These are phyloP conservation scores for Jatropha multifida DNA, from an alignment of 441 rosid species.

Conservation along the genomic window DNA sequence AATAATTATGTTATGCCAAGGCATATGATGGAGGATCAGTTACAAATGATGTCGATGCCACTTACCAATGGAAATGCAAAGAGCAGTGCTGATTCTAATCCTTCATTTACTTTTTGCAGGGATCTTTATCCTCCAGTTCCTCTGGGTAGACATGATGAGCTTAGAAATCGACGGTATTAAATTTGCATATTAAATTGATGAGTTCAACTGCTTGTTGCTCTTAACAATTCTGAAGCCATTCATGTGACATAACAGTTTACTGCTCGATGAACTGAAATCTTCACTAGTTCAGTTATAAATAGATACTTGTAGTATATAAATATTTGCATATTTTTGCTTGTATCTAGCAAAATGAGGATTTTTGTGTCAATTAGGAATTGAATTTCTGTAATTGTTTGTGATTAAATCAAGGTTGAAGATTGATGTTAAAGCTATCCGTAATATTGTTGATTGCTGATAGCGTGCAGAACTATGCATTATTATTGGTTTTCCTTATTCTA, in stretches of 20 bases:
- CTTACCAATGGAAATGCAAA: constrained; percentile 36
- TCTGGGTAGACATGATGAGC: constrained; percentile 34
- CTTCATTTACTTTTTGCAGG: constrained; percentile 27
- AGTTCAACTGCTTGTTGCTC: constrained; percentile 70
- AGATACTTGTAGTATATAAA: constrained; percentile 17
- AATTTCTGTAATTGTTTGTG: neutral
- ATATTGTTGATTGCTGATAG: neutral
- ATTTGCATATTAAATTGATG: constrained; percentile 1
- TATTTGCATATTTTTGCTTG: neutral
- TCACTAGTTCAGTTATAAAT: constrained; percentile 15
- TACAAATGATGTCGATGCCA: constrained; percentile 41
- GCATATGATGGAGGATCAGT: constrained; percentile 35
- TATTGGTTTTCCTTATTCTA: neutral
- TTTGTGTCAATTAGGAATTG: neutral
- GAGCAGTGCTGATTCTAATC: constrained; percentile 43
- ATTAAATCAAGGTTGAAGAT: neutral
- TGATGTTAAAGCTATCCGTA: neutral
- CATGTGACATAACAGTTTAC: constrained; percentile 15
- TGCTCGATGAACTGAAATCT: neutral
- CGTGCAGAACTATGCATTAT: too few relatives aligned
- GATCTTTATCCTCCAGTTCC: constrained; percentile 50
- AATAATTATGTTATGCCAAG: constrained; percentile 14
- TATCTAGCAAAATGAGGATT: neutral
- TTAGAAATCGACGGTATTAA: constrained; percentile 22
- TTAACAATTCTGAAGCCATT: constrained; percentile 22